These are phyloP conservation scores for Pisolithus sp. DNA, from an alignment of 768 basidiomycete species.

Conservation along the genomic window DNA sequence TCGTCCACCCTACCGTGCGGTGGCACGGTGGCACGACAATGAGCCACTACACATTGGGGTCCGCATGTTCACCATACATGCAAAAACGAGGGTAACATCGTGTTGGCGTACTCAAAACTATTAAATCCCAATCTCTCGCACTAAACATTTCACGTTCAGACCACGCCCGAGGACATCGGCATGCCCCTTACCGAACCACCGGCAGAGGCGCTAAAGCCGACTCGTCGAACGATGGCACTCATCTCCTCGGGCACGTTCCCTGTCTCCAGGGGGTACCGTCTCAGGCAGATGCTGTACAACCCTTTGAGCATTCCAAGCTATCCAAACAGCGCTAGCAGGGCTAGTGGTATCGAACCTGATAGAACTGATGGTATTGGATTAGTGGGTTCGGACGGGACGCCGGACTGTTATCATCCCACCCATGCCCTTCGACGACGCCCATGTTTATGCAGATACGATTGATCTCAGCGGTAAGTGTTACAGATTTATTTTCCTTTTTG, in stretches of 20 bases:
- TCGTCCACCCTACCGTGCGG: too few relatives aligned
- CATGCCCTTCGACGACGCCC: slow-evolving; percentile 23
- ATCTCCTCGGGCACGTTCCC: slow-evolving; percentile 24
- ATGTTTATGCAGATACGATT: slow-evolving; percentile 33
- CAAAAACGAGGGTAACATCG: background rate
- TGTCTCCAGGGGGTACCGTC: slow-evolving; percentile 17
- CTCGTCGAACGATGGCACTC: background rate
- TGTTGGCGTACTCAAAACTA: background rate
- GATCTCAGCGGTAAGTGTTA: slow-evolving; percentile 37
- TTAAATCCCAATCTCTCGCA: background rate
- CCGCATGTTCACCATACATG: background rate
- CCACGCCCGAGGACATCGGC: background rate
- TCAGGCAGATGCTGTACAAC: slow-evolving; percentile 25
- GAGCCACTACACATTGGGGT: background rate
- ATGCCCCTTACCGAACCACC: background rate
- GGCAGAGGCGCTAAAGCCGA: background rate
- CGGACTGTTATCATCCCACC: slow-evolving; percentile 28
- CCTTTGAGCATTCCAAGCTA: slow-evolving; percentile 2
- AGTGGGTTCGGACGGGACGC: slow-evolving; percentile 9
- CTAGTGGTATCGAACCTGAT: background rate
- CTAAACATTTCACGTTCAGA: background rate
- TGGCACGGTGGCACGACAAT: background rate
- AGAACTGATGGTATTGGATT: background rate
- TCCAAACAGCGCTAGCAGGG: background rate
- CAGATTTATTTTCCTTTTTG: background rate